Evolutionary conservation across 2,329 filamentous ascomycete genomes (phyloP).

Genomic region (Arthrobotrys sphaeroides): DNA sequence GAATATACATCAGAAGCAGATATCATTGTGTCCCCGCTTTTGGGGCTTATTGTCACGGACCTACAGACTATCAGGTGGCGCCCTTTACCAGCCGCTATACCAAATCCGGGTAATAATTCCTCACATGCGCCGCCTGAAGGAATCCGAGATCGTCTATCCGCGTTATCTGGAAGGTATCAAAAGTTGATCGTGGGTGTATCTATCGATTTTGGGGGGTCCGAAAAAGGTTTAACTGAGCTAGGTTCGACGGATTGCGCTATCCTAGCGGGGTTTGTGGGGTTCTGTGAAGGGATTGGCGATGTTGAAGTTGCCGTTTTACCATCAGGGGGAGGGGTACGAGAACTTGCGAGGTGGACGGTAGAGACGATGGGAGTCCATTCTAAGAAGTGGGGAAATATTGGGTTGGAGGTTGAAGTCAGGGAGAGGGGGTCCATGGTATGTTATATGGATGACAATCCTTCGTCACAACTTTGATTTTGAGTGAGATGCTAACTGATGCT

Average conservation of each 20-base stretch:
- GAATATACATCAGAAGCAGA: conserved; percentile 35
- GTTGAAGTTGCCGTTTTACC: conserved; percentile 6
- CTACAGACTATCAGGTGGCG: conserved; percentile 35
- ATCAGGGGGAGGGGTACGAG: not conserved
- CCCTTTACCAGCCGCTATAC: not conserved
- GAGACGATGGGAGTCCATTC: conserved; percentile 14
- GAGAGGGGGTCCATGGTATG: conserved; percentile 30
- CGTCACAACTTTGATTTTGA: not conserved
- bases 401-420: conserved; percentile 3
- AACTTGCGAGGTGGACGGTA: conserved; percentile 25
- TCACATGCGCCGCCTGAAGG: not conserved
- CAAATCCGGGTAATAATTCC: not conserved
- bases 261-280: conserved; percentile 29
- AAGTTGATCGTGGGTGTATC: conserved; percentile 14
- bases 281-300: conserved; percentile 27
- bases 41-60: conserved; percentile 28
- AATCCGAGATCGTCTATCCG: conserved; percentile 26
- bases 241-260: conserved; percentile 16
- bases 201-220: conserved; percentile 20
- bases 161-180: conserved; percentile 29
- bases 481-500: not conserved
- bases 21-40: conserved; percentile 31
- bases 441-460: not conserved
- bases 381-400: not conserved
- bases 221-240: not conserved